Evolutionary conservation across 2,329 filamentous ascomycete genomes (phyloP).

Genomic region (Cladophialophora psammophila): DNA sequence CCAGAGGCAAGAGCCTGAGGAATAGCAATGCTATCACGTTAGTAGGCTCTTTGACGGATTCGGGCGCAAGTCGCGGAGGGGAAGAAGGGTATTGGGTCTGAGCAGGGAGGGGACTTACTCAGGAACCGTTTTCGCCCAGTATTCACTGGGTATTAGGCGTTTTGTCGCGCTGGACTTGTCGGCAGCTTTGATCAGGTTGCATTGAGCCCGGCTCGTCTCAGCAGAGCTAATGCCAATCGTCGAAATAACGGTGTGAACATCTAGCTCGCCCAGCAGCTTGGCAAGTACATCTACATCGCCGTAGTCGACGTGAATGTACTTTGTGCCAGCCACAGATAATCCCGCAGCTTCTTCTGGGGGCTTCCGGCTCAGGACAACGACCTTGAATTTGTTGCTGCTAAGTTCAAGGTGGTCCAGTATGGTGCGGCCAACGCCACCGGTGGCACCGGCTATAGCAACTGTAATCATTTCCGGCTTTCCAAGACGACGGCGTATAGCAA

Average conservation of each 20-base stretch:
- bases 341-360: background rate
- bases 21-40: background rate
- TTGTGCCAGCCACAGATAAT: background rate
- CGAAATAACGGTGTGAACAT: constrained; percentile 41
- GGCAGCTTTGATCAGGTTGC: constrained; percentile 40
- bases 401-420: constrained; percentile 8
- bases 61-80: background rate
- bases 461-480: background rate
- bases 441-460: constrained; percentile 9
- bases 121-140: constrained; percentile 30
- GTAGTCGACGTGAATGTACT: constrained; percentile 6
- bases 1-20: background rate
- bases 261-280: constrained; percentile 2
- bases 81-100: background rate
- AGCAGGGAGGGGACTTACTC: constrained; percentile 11
- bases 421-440: constrained; percentile 7
- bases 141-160: constrained; percentile 40
- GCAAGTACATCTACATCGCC: background rate
- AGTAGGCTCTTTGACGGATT: background rate
- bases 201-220: constrained; percentile 22
- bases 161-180: constrained; percentile 28
- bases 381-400: background rate
- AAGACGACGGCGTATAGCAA: background rate
- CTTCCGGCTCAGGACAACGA: constrained; percentile 7
- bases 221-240: constrained; percentile 24